Percentiles rank a stretch among this genome's conserved stretches.
Conservation (phyloP, 768 basidiomycete species). For the Termitomyces sp. region DNA sequence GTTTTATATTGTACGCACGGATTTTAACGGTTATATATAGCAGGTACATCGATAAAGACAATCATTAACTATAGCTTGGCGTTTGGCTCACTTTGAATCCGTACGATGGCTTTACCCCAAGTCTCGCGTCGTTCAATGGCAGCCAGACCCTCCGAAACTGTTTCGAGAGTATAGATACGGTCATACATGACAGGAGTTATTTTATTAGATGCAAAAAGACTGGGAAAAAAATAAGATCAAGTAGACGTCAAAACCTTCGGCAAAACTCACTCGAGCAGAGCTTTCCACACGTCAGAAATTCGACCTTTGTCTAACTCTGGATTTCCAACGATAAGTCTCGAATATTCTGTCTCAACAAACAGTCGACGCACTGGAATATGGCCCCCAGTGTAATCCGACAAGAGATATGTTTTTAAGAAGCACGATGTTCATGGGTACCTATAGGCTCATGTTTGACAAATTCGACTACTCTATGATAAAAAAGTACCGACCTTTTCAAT, state of each 20-base stretch:
- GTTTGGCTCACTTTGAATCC: conserved; percentile 32
- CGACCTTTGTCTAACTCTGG: conserved; percentile 62
- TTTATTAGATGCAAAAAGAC: conserved; percentile 63
- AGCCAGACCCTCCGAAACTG: conserved; percentile 57
- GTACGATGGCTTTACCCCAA: conserved; percentile 86
- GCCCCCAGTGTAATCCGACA: conserved; percentile 86
- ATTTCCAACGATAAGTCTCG: background rate
- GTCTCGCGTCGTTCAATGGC: conserved; percentile 82
- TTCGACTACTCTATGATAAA: conserved; percentile 15
- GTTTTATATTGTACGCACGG: conserved; percentile 1
- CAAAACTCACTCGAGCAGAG: conserved; percentile 55
- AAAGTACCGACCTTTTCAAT: conserved; percentile 68
- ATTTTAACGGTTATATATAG: background rate
- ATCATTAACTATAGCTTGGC: conserved; percentile 11
- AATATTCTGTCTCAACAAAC: background rate
- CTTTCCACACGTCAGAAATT: conserved; percentile 67
- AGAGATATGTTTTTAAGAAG: conserved; percentile 83
- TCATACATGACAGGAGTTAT: conserved; percentile 68
- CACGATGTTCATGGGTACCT: conserved; percentile 83
- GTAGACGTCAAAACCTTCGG: background rate
- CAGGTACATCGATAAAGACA: background rate
- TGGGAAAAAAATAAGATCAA: conserved; percentile 17
- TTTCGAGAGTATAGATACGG: conserved; percentile 63
- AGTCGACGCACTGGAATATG: conserved; percentile 54
- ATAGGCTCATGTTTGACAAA: background rate